A percentile compares a stretch with the other conserved stretches of the same genome.
Evolutionary conservation across 2,329 filamentous ascomycete species (phyloP).

Genomic region (Aspergillus piperis): DNA sequence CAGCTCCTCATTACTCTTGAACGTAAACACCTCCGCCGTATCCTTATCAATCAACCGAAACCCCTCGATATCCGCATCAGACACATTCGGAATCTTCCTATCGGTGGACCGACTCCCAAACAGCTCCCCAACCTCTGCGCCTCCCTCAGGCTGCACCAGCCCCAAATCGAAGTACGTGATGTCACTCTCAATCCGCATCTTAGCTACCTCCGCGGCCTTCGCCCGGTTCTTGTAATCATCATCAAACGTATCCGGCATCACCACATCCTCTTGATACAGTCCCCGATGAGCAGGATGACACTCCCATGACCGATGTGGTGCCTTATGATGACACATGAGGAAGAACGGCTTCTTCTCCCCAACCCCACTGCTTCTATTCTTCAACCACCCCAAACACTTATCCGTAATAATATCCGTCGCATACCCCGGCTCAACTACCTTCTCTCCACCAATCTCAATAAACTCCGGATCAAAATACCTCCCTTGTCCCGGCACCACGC

Average conservation of each 20-base stretch:
- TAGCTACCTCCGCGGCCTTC: conserved; percentile 51
- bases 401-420: conserved; percentile 57
- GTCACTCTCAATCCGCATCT: conserved; percentile 56
- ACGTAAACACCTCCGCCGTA: conserved; percentile 50
- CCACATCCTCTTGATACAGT: conserved; percentile 51
- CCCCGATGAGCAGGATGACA: conserved; percentile 52
- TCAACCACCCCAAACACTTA: conserved; percentile 50
- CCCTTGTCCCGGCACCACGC: conserved; percentile 54
- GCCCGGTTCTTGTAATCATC: conserved; percentile 59
- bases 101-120: not conserved
- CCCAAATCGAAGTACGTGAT: conserved; percentile 55
- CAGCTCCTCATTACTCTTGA: conserved; percentile 45
- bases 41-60: conserved; percentile 36
- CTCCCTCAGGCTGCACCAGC: conserved; percentile 55
- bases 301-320: conserved; percentile 57
- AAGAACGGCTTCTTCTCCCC: conserved; percentile 49
- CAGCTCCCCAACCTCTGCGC: conserved; percentile 15
- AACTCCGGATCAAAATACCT: conserved; percentile 56
- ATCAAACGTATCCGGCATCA: conserved; percentile 54
- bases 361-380: conserved; percentile 22
- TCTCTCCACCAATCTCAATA: conserved; percentile 42
- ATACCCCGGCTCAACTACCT: conserved; percentile 44
- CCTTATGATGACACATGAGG: conserved; percentile 60
- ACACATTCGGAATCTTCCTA: conserved; percentile 1
- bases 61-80: not conserved